Conservation (phyloP, 139 green algal species). For the Yamagishiella unicocca region DNA sequence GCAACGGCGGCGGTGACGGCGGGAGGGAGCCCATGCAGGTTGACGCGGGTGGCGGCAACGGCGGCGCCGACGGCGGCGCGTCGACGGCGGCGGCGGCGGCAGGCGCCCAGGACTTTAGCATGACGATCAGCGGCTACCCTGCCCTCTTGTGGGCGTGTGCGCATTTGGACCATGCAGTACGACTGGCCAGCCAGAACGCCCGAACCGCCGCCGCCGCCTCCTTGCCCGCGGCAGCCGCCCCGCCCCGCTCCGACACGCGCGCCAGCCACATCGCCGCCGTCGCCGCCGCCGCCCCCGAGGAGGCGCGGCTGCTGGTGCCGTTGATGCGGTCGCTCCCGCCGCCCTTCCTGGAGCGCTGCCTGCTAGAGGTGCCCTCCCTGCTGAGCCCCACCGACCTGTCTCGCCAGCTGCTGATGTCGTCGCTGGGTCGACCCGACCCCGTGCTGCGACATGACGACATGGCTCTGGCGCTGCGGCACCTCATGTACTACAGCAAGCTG, state of each 20-base stretch:
- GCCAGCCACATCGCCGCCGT: not conserved
- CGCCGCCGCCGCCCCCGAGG: not conserved
- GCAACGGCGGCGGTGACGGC: not conserved
- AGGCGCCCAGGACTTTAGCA: not conserved
- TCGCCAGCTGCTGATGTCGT: constrained; percentile 14
- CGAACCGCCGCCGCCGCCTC: not conserved
- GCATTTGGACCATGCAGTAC: not conserved
- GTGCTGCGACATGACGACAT: not conserved
- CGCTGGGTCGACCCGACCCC: not conserved
- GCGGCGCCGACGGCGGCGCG: not conserved
- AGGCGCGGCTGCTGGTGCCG: constrained; percentile 7
- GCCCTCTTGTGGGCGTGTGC: constrained; percentile 22
- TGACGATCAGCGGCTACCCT: not conserved
- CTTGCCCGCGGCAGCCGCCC: not conserved
- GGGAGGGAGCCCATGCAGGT: not conserved
- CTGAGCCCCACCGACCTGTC: not conserved
- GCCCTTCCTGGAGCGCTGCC: constrained; percentile 26
- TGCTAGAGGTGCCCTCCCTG: not conserved
- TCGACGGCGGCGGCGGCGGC: not conserved
- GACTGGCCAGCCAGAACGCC: not conserved
- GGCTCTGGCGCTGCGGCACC: constrained; percentile 14
- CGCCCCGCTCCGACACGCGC: no score
- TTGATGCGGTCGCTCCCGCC: constrained; percentile 15
- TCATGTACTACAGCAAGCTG: constrained; percentile 5
- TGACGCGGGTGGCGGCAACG: not conserved